Evolutionary conservation across 805 yeast genomes (phyloP), one percentile per base, ranked within the genome.

Genomic region (Candida sakaeoensis): DNA sequence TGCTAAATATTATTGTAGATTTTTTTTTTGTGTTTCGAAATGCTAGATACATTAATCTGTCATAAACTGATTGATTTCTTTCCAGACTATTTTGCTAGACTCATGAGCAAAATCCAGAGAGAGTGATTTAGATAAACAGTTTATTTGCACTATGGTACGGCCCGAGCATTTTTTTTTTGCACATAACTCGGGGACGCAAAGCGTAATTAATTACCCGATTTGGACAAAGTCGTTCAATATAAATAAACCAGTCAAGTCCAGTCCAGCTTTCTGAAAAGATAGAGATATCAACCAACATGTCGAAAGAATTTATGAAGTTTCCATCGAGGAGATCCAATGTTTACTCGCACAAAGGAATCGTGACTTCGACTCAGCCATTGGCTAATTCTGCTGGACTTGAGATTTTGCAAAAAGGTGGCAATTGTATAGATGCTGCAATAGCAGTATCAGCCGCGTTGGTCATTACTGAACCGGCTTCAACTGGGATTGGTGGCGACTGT

Each of bases 361-460:
- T 83, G 2, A 74, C 86, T 1, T 79, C 89, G 2, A 68, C 90
- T 0, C 93, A 86, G 59, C 86, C 91, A 3, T 59, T 82, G 36
- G 95, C 93, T 24, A 77, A 79, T 38, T 78, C 85, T 1, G 91
- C 89, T 0, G 90, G 88, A 3, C 57, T 82, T 23, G 72, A 72
- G 53, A 75, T 85, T 25, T 68, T 85, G 21, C 79, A 75, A 17
- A 63, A 65, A 44, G 93, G 95, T 3, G 93, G 95, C 4, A 85
- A 85, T 55, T 75, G 80, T 45, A 79, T 79, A 12, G 85, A 79
- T 50, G 84, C 84, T 10, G 72, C 78, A 9, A 75, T 79, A 16
- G 83, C 85, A 0, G 74, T 75, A 2, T 66, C 79, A 4, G 81
- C 82, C 3, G 76, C 75, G 3, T 55, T 79, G 6, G 65, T 77